Percentiles rank a stretch among this genome's conserved stretches.
Evolutionary conservation across 768 basidiomycete genomes (phyloP).

Genomic region (Dentipellis sp.): DNA sequence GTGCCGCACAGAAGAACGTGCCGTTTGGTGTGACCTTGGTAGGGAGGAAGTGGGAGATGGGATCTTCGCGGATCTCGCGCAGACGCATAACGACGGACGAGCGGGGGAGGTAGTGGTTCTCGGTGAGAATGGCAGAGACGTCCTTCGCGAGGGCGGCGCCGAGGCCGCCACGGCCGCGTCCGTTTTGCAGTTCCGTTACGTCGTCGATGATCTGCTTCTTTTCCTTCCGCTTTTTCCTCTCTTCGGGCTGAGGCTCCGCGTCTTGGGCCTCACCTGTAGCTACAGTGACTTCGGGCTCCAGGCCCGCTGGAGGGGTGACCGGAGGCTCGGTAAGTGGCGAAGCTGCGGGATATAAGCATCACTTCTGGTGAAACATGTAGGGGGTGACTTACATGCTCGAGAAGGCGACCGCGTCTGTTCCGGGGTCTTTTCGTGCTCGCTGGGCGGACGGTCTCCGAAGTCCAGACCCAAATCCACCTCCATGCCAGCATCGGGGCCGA

Average conservation of each 20-base stretch:
- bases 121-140: constrained; percentile 64
- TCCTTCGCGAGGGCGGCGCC: constrained; percentile 45
- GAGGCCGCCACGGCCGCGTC: constrained; percentile 42
- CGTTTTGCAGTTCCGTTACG: constrained; percentile 75
- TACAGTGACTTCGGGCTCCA: constrained; percentile 39
- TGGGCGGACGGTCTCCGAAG: constrained; percentile 48
- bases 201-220: constrained; percentile 88
- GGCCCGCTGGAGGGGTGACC: constrained; percentile 64
- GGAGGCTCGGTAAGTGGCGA: constrained; percentile 73
- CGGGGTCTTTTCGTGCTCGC: constrained; percentile 42
- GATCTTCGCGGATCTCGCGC: constrained; percentile 78
- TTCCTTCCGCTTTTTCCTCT: constrained; percentile 49
- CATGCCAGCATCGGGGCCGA: constrained; percentile 30
- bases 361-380: neutral
- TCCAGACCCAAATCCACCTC: constrained; percentile 66
- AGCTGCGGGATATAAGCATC: constrained; percentile 30
- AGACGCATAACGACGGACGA: constrained; percentile 82
- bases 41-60: constrained; percentile 78
- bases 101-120: constrained; percentile 79
- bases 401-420: constrained; percentile 48
- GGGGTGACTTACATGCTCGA: constrained; percentile 48
- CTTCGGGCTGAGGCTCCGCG: constrained; percentile 19
- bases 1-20: constrained; percentile 74
- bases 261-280: constrained; percentile 35
- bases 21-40: constrained; percentile 65